Evolutionary conservation across 140 eudicot species (phyloP), one percentile per base, ranked within the genome.

Genomic region (Erigeron philadelphicus): DNA sequence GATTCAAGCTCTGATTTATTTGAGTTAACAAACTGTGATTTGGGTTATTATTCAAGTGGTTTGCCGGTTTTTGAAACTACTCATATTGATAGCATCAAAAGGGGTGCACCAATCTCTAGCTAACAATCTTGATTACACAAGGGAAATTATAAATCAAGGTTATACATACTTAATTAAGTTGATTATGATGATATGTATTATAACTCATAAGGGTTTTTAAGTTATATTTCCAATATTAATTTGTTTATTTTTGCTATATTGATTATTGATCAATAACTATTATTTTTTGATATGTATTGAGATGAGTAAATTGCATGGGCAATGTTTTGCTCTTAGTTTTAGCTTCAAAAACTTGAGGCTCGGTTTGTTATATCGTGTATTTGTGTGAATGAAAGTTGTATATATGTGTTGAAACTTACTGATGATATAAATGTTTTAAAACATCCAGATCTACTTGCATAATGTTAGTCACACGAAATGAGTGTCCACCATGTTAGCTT

Each of bases 1-100:
- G 97, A 91, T 82, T 88, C 97, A 70, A 91, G 97, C 54, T 91
- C 97, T 42, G 97, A 91, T 82, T 79, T 91, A 41, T 91, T 91
- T 72, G 96, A 91, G 84, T 77, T 91, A 61, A 86, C 83, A 78
- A 86, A 86, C 46, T 83, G 78, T 84, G 96, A 86, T 10, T 74
- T 83, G 68, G 90, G 88, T 79, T 90, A 68, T 50, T 85, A 65
- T 66, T 81, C 90, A 31, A 88, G 87, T 74, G 88, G 82, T 56
- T 68, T 90, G 71, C 95, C 97, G 13, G 96, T 90, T 72, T 90
- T 85, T 66, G 97, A 88, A 72, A 83, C 97, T 25, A 90, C 96
- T 9, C 80, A 84, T 38, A 78, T 90, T 82, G 89, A 85, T 58
- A 76, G 72, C 75, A 84, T 88, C 85, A 90, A 85, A 78, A 80